A percentile compares a stretch with the other conserved stretches of the same genome.
Evolutionary conservation across 2,329 filamentous ascomycete genomes (phyloP).

Genomic region (Furcasterigmium sp.): DNA sequence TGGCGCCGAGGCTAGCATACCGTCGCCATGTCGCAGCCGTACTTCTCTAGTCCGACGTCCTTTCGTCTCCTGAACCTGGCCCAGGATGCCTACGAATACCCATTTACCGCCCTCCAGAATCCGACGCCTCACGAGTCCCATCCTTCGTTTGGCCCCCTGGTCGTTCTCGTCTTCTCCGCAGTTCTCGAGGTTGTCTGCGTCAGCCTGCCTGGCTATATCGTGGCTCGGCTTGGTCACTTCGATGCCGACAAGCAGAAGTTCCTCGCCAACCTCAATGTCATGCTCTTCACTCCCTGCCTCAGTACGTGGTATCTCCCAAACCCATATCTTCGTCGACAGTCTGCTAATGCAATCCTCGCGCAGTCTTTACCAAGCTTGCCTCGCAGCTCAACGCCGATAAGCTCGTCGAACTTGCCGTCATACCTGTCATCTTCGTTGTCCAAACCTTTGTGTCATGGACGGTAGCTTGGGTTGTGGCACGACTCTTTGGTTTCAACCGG

Average conservation of each 20-base stretch:
- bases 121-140: constrained; percentile 45
- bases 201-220: constrained; percentile 87
- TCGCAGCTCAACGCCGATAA: constrained; percentile 91
- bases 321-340: too few species aligned
- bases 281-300: constrained; percentile 93
- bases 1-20: too few species aligned
- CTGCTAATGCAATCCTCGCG: constrained; percentile 13
- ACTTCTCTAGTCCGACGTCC: constrained; percentile 37
- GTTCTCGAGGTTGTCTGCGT: constrained; percentile 95
- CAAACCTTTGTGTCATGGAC: constrained; percentile 84
- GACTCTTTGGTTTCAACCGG: constrained; percentile 74
- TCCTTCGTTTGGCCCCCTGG: constrained; percentile 63
- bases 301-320: constrained; percentile 50
- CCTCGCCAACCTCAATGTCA: constrained; percentile 91
- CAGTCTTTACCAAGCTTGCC: constrained; percentile 94
- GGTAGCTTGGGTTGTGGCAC: constrained; percentile 66
- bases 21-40: constrained; percentile 13
- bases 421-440: constrained; percentile 87
- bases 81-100: constrained; percentile 33
- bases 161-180: constrained; percentile 86
- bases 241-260: constrained; percentile 96
- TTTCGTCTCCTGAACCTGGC: constrained; percentile 35
- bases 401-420: constrained; percentile 83
- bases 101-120: constrained; percentile 32
- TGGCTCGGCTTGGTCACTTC: constrained; percentile 86